Base-by-base conservation (phyloP, 2,329 filamentous ascomycete genomes). In the Ophiostoma populinum region DNA sequence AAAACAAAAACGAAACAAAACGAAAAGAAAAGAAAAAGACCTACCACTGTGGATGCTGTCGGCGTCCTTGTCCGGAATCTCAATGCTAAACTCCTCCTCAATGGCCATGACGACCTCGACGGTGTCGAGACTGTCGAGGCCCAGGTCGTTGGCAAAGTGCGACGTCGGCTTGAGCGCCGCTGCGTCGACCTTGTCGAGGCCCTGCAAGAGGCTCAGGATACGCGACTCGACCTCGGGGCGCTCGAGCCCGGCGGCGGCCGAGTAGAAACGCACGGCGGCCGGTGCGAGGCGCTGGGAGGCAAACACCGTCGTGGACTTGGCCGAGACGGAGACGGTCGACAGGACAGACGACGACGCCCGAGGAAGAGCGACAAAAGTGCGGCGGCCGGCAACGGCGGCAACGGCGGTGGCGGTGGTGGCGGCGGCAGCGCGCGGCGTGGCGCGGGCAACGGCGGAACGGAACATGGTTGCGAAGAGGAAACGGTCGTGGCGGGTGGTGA, bases 91-190 rank as follows among this genome's bases (percentile, higher is more conserved):
- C 52, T 75, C 66, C 63, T 98, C 90, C 72, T 98, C 90, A 62
- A 98, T 95, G 47, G 90, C 90, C 90, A 98, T 98, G 51, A 98
- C 90, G 47, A 98, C 90, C 70, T 98, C 90, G 45, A 98, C 90
- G 44, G 90, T 94, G 59, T 98, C 90, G 59, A 98, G 72, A 63
- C 80, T 92, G 67, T 98, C 90, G 51, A 98, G 68, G 46, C 86
- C 90, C 45, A 98, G 80, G 62, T 98, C 87, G 59, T 94, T 95
- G 55, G 83, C 71, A 63, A 98, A 98, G 71, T 95, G 86, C 40
- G 87, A 78, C 36, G 65, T 67, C 44, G 72, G 62, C 52, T 75
- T 82, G 56, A 98, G 82, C 87, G 95, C 52, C 39, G 65, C 59
- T 51, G 77, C 70, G 57, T 73, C 70, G 59, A 86, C 81, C 80